Percentiles rank a stretch among this genome's conserved stretches.
phyloP scores from a whole-genome alignment of 495 filamentous ascomycete genomes.

The Talaromyces stipitatus region DNA sequence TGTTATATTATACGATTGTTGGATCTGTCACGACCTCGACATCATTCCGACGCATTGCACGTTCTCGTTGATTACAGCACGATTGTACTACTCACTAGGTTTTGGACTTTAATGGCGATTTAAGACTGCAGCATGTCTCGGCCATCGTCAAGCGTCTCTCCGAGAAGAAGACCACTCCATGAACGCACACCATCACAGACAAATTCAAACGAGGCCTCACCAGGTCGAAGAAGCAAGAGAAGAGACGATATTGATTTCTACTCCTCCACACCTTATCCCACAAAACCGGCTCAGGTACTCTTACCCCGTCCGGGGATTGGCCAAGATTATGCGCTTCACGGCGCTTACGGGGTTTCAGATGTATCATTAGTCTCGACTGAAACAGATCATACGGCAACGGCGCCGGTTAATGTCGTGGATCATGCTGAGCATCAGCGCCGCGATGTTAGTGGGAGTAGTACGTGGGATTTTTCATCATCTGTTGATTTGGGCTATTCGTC shows the following conservation, averaged over 20 bases:
- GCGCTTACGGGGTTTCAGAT: constrained; percentile 15
- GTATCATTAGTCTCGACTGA: constrained; percentile 5
- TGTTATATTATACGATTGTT: constrained; percentile 4
- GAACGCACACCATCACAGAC: constrained; percentile 46
- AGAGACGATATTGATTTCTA: constrained; percentile 35
- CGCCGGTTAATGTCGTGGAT: neutral
- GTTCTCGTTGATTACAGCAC: neutral
- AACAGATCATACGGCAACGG: constrained; percentile 7
- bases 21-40: constrained; percentile 3
- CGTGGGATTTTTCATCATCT: constrained; percentile 35
- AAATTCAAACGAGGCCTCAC: constrained; percentile 33
- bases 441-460: constrained; percentile 12
- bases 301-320: constrained; percentile 40
- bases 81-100: neutral
- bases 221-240: constrained; percentile 27
- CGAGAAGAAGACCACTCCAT: constrained; percentile 38
- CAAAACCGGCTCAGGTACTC: constrained; percentile 45
- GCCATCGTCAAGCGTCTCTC: constrained; percentile 27
- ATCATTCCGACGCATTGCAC: constrained; percentile 1
- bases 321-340: constrained; percentile 24
- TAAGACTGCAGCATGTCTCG: constrained; percentile 5
- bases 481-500: constrained; percentile 21
- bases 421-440: neutral
- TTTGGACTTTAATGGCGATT: neutral
- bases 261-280: constrained; percentile 40